Evolutionary conservation across 345 rosid genomes (phyloP).

Genomic region (Aquilaria malaccensis): DNA sequence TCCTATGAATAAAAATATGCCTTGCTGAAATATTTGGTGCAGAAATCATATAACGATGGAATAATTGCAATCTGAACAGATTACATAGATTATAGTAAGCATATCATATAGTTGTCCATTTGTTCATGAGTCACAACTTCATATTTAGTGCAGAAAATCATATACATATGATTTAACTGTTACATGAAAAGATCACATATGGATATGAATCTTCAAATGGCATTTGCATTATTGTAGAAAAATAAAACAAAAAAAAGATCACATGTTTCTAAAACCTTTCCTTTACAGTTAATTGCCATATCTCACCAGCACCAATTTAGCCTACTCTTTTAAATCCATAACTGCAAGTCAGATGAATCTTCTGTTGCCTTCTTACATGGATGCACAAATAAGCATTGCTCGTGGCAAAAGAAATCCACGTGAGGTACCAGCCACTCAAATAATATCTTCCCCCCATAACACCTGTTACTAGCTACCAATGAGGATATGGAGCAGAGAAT

Average conservation of each 20-base stretch:
- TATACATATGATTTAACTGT: too few species aligned
- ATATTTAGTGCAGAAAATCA: too few species aligned
- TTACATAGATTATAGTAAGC: too few species aligned
- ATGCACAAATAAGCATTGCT: slow-evolving; percentile 5
- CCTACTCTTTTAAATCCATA: slow-evolving; percentile 22
- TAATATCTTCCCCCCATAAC: slow-evolving; percentile 24
- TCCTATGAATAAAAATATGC: too few species aligned
- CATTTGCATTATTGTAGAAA: slow-evolving; percentile 58
- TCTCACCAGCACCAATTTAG: slow-evolving; percentile 22
- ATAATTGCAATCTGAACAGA: too few species aligned
- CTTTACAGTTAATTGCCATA: slow-evolving; percentile 20
- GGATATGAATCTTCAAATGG: slow-evolving; percentile 41
- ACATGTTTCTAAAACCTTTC: slow-evolving; percentile 23
- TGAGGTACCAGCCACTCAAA: slow-evolving; percentile 9
- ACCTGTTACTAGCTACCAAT: slow-evolving; percentile 3
- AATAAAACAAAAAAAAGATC: slow-evolving; percentile 32
- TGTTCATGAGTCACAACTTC: too few species aligned
- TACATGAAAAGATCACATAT: neutral
- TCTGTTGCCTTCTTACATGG: neutral
- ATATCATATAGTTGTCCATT: too few species aligned
- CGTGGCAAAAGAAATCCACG: slow-evolving; percentile 14
- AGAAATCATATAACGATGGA: too few species aligned
- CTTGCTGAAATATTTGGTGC: too few species aligned
- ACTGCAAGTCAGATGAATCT: slow-evolving; percentile 21
- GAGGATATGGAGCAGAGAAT: slow-evolving; percentile 25